A percentile compares a stretch with the other conserved stretches of the same genome.
phyloP scores from a whole-genome alignment of 345 rosid species.

The Syzygium oleosum region DNA sequence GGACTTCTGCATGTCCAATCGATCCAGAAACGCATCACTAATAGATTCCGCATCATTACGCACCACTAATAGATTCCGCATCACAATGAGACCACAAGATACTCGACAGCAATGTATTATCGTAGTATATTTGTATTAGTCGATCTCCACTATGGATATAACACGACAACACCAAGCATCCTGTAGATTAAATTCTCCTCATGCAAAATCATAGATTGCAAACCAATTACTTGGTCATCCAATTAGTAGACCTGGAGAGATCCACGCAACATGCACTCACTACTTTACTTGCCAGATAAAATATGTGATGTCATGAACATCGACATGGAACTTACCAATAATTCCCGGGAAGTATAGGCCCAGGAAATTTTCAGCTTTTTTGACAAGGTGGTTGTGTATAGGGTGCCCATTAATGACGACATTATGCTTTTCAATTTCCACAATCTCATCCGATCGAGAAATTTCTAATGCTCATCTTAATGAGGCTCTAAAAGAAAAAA shows the following conservation, averaged over 20 bases:
- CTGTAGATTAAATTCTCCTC: background rate
- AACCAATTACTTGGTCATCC: background rate
- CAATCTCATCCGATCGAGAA: constrained; percentile 48
- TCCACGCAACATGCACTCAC: background rate
- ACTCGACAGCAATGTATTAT: too few relatives aligned
- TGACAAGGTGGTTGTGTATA: constrained; percentile 52
- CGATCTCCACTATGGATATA: too few relatives aligned
- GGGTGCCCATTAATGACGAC: constrained; percentile 57
- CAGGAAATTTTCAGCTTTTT: constrained; percentile 80
- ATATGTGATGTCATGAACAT: background rate
- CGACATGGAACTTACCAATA: constrained; percentile 50
- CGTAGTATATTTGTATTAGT: too few relatives aligned
- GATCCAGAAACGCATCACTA: too few relatives aligned
- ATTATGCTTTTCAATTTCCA: constrained; percentile 34
- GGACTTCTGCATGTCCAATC: too few relatives aligned
- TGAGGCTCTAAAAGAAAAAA: constrained; percentile 47
- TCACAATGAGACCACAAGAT: too few relatives aligned
- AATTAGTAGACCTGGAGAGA: background rate
- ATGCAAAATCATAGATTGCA: background rate
- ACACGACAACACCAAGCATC: too few relatives aligned
- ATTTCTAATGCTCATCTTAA: constrained; percentile 81
- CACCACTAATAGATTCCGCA: too few relatives aligned
- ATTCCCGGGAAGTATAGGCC: constrained; percentile 73
- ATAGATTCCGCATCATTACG: too few relatives aligned
- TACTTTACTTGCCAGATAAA: background rate